Base-by-base conservation (phyloP, 805 yeast genomes). In the Teunomyces tritomae region DNA sequence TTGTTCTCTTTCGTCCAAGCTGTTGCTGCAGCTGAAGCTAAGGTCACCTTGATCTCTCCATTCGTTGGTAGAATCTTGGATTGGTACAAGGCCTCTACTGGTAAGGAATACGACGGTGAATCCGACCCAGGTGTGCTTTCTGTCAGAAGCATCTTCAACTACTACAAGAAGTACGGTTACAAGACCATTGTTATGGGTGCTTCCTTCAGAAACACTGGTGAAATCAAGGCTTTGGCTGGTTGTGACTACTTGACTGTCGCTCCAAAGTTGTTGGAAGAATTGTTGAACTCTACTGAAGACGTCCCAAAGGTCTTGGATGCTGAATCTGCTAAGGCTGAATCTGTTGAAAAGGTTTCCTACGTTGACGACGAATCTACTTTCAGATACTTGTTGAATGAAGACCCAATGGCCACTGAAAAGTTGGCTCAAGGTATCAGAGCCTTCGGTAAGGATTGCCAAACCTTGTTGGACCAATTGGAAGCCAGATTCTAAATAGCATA, bases 181-280 rank as follows among this genome's bases (percentile, higher is more conserved):
- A 81, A 92, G 64, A 94, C 99, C 71, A 91, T 94, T 68, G 98
- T 94, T 67, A 94, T 94, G 99, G 99, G 99, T 75, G 99, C 99
- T 51, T 92, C 98, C 51, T 92, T 94, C 90, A 92, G 99, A 84
- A 94, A 91, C 80, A 73, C 77, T 54, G 96, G 90, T 59, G 99
- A 92, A 78, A 89, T 94, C 75, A 86, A 85, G 74, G 96, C 95
- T 61, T 80, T 94, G 62, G 97, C 99, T 50, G 99, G 99, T 72
- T 85, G 89, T 67, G 99, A 94, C 72, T 90, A 77, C 83, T 80
- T 94, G 75, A 94, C 99, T 67, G 90, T 94, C 64, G 80, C 98
- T 61, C 98, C 98, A 69, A 81, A 79, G 67, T 79, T 94, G 64
- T 84, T 94, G 71, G 97, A 92, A 74, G 86, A 88, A 74, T 82